Evolutionary conservation across 768 basidiomycete species (phyloP), one percentile per base, ranked within the genome.

Genomic region (Pisolithus tinctorius): DNA sequence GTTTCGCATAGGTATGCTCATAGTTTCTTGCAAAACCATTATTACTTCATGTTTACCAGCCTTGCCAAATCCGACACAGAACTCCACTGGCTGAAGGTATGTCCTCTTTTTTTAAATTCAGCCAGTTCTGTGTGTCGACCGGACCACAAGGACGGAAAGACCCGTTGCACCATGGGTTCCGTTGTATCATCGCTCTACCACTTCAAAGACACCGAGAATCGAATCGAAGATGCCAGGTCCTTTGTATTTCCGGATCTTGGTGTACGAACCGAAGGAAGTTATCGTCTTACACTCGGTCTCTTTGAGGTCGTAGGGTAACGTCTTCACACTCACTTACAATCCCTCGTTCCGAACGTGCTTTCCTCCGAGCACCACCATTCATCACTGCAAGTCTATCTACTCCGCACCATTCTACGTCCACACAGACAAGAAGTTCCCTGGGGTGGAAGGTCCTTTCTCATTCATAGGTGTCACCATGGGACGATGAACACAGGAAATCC

Each of bases 221-320:
- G 72, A 48, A 76, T 75, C 55, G 63, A 73, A 64, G 88, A 91
- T 60, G 91, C 90, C 7, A 93, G 91, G 0, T 93, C 94, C 73
- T 98, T 98, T 62, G 93, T 96, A 30, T 98, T 98, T 60, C 94
- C 94, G 0, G 94, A 96, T 66, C 77, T 98, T 25, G 88, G 86
- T 53, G 91, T 96, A 4, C 74, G 92, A 53, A 92, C 90, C 3
- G 94, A 97, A 67, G 94, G 94, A 7, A 86, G 85, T 57, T 98
- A 94, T 61, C 76, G 67, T 44, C 67, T 77, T 37, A 86, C 84
- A 65, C 73, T 85, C 55, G 80, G 77, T 48, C 70, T 98, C 47
- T 98, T 88, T 64, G 94, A 97, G 70, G 90, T 96, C 49, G 87
- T 93, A 38, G 87, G 86, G 91, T 93, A 60, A n/a, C 66, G 88